Evolutionary conservation across 2,329 filamentous ascomycete species (phyloP).

Genomic region (Fusarium humuli): DNA sequence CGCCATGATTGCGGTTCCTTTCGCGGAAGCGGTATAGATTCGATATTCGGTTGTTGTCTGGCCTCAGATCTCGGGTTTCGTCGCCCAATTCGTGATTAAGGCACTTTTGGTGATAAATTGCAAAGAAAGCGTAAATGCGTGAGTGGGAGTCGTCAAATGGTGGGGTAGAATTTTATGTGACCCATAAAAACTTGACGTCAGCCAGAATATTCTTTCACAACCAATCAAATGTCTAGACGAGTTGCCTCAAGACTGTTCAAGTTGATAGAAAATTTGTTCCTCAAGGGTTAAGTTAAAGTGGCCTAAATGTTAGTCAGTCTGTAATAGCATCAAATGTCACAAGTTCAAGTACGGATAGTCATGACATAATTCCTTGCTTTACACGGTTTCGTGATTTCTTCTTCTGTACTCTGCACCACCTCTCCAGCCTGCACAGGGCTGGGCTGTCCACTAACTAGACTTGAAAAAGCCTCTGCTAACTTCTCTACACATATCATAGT

Average conservation of each 20-base stretch:
- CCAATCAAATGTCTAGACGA: constrained; percentile 25
- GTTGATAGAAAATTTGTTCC: neutral
- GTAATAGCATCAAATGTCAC: neutral
- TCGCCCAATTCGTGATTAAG: constrained; percentile 29
- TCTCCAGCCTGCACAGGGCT: constrained; percentile 12
- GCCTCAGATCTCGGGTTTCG: constrained; percentile 38
- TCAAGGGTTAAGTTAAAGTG: neutral
- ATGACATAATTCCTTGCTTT: constrained; percentile 6
- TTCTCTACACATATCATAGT: constrained; percentile 24
- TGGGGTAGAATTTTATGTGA: constrained; percentile 48
- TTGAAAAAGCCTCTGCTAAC: constrained; percentile 12
- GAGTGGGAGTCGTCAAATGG: constrained; percentile 47
- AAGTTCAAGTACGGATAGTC: neutral
- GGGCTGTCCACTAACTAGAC: constrained; percentile 6
- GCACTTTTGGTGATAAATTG: constrained; percentile 44
- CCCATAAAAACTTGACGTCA: constrained; percentile 51
- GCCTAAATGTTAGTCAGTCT: neutral
- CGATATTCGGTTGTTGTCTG: constrained; percentile 22
- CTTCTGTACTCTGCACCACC: constrained; percentile 22
- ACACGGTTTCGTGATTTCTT: constrained; percentile 29
- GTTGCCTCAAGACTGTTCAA: neutral
- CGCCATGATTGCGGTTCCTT: constrained; percentile 74
- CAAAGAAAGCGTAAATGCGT: constrained; percentile 38
- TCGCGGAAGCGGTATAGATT: constrained; percentile 25
- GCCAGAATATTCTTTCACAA: constrained; percentile 16